These are phyloP conservation scores for Paramecium sonneborni DNA, from an alignment of 73 alveolate genomes.

Conservation along the genomic window DNA sequence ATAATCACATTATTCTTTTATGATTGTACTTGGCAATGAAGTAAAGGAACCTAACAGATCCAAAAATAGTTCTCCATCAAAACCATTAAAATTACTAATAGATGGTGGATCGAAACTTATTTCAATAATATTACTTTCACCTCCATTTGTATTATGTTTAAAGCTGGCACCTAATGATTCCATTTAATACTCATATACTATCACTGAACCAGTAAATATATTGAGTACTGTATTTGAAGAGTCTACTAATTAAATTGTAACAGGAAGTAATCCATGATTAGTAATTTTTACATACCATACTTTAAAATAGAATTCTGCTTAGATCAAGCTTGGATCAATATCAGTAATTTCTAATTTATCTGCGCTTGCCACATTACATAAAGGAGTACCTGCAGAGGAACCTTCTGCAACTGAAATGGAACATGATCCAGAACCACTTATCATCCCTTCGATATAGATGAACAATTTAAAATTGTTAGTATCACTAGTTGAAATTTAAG, in stretches of 20 bases:
- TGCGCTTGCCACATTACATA: neutral
- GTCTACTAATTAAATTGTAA: neutral
- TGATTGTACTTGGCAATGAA: neutral
- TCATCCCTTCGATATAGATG: neutral
- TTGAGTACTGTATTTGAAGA: neutral
- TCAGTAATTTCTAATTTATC: neutral
- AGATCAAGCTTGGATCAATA: neutral
- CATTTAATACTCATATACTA: neutral
- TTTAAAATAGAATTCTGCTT: neutral
- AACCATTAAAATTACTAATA: neutral
- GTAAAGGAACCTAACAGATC: neutral
- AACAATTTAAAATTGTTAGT: neutral
- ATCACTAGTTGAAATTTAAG: neutral
- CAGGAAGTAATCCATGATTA: neutral
- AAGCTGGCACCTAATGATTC: neutral
- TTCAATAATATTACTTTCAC: neutral
- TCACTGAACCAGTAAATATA: neutral
- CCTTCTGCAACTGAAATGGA: neutral
- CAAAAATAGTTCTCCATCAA: constrained; percentile 30
- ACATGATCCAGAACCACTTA: neutral
- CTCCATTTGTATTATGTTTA: neutral
- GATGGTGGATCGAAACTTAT: neutral
- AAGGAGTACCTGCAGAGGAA: neutral
- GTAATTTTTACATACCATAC: neutral
- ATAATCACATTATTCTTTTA: neutral